Base-by-base conservation (phyloP, 140 eudicot species). In the Flaveria floridana region DNA sequence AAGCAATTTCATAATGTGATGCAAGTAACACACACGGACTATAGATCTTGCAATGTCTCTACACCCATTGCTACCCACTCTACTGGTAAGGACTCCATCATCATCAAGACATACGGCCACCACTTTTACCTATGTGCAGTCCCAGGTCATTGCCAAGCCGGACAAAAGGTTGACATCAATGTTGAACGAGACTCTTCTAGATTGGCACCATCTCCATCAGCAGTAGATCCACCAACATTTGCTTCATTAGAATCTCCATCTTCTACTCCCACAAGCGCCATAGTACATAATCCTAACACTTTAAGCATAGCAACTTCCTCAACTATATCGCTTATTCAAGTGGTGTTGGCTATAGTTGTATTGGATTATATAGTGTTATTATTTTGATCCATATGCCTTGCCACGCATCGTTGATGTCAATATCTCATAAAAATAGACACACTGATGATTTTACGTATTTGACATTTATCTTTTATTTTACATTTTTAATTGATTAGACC, bases 1-100 rank as follows among this genome's bases (percentile, higher is more conserved):
- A 81, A 88, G n/a, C 89, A 89, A 55, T 89, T 87, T 74, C 96
- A 89, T 92, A 92, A 92, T 72, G 98, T 92, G 83, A 89, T 92
- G 96, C 96, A 89, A 92, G 98, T 92, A 6, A 86, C 57, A 16
- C 95, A 92, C 44, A 76, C 81, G 39, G 83, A 85, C 39, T 92
- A 82, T 76, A 58, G 77, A 77, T 62, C 98, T 2, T 92, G 98
- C 83, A 92, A 92, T 73, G 81, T 77, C 15, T 81, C 96, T 1
- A 74, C 88, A 52, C 98, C 98, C 3, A 87, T 89, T 71, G 34
- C 92, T 11, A 89, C 96, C 50, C 90, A 86, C 80, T 79, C 98
- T 0, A 87, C 90, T 0, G 98, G 96, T 19, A 92, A 92, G 14
- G 98, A 92, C 84, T 74, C 89, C 3, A 79, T 89, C 50, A 72